These are phyloP conservation scores for Escovopsis weberi DNA, from an alignment of 2,329 filamentous ascomycete species.

Conservation along the genomic window DNA sequence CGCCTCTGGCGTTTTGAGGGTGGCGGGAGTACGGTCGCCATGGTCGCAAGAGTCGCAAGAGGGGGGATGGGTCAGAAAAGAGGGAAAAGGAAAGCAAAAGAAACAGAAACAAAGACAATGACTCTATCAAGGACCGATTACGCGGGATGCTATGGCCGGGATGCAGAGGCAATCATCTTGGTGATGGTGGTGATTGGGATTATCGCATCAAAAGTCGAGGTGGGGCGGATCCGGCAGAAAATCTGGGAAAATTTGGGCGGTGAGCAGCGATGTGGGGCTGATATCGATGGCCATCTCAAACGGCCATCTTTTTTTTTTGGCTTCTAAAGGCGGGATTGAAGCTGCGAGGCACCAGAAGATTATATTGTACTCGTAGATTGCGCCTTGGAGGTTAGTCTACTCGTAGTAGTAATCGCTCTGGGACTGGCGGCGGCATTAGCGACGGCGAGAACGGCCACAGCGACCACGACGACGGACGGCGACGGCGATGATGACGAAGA, in stretches of 20 bases:
- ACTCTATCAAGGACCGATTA: background rate
- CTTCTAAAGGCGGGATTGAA: background rate
- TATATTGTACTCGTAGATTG: too few relatives aligned
- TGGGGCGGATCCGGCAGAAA: conserved; percentile 9
- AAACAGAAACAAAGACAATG: too few relatives aligned
- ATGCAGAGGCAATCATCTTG: conserved; percentile 3
- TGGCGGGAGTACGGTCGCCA: conserved; percentile 73
- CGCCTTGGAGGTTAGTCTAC: too few relatives aligned
- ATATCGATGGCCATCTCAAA: background rate
- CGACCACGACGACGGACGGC: too few relatives aligned
- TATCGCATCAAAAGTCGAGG: background rate
- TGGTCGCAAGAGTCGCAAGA: conserved; percentile 20
- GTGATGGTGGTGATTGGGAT: conserved; percentile 3
- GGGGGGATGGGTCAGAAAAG: background rate
- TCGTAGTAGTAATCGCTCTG: too few relatives aligned
- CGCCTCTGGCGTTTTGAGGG: conserved; percentile 78
- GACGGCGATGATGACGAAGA: too few relatives aligned
- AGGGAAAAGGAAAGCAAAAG: too few relatives aligned
- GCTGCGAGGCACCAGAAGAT: too few relatives aligned
- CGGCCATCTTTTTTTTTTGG: background rate
- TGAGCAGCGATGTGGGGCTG: conserved; percentile 7
- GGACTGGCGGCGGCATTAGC: too few relatives aligned
- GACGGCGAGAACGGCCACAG: too few relatives aligned
- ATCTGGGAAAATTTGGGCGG: conserved; percentile 15
- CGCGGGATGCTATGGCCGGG: conserved; percentile 1